Percentiles rank a stretch among this genome's conserved stretches.
These are phyloP conservation scores for Pseudogymnoascus sp. DNA, from an alignment of 2,329 filamentous ascomycete genomes.

Conservation along the genomic window DNA sequence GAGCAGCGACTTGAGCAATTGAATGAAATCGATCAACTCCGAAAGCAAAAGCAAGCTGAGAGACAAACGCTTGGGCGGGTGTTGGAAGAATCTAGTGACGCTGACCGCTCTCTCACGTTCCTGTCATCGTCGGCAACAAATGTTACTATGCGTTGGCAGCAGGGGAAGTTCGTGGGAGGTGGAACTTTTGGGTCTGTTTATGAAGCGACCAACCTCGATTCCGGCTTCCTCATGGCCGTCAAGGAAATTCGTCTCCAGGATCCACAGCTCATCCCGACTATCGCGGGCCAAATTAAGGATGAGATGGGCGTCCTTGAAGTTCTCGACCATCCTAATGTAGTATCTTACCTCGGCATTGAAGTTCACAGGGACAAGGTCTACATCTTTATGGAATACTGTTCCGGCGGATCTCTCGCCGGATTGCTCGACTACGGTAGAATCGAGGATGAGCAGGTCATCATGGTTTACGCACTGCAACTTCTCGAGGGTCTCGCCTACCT, in stretches of 20 bases:
- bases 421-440: conserved; percentile 92
- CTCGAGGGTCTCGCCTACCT: conserved; percentile 90
- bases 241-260: conserved; percentile 98
- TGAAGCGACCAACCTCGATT: conserved; percentile 93
- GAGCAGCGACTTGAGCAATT: conserved; percentile 69
- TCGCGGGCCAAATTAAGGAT: conserved; percentile 88
- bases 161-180: conserved; percentile 95
- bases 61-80: conserved; percentile 83
- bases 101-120: conserved; percentile 88
- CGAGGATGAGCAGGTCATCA: conserved; percentile 94
- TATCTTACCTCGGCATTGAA: conserved; percentile 96
- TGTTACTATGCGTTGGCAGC: conserved; percentile 93
- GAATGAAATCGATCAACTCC: conserved; percentile 64
- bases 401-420: conserved; percentile 82
- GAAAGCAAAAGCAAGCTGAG: conserved; percentile 74
- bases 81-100: conserved; percentile 88
- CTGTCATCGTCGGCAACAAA: conserved; percentile 92
- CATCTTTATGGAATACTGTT: conserved; percentile 99
- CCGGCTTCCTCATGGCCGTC: conserved; percentile 93
- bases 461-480: conserved; percentile 91
- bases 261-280: conserved; percentile 88
- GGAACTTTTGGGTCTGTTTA: conserved; percentile 98
- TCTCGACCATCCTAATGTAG: conserved; percentile 93
- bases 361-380: conserved; percentile 99
- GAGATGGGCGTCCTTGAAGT: conserved; percentile 97